Conservation (phyloP, 208 protist species). For the Leishmania aethiopica region DNA sequence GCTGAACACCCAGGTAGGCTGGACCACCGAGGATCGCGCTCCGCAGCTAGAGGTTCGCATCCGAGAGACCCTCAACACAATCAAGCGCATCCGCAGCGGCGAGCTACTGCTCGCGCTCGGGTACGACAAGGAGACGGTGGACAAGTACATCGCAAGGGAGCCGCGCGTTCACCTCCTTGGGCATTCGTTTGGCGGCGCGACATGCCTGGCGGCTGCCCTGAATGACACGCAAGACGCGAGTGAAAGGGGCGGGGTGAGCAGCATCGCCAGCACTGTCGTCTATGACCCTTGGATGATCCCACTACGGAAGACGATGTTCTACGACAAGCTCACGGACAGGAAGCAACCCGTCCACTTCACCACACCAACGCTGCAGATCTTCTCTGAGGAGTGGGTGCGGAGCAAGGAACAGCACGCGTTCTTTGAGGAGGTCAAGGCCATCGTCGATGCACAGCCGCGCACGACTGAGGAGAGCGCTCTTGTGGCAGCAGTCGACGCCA, state of each 20-base stretch:
- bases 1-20: constrained; percentile 37
- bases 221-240: constrained; percentile 28
- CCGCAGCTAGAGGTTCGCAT: constrained; percentile 62
- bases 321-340: constrained; percentile 31
- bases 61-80: constrained; percentile 42
- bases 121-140: constrained; percentile 34
- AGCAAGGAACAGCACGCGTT: constrained; percentile 45
- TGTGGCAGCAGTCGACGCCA: constrained; percentile 25
- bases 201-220: constrained; percentile 52
- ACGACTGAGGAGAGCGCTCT: constrained; percentile 24
- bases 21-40: constrained; percentile 47
- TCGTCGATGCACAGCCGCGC: constrained; percentile 36
- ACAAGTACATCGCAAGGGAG: constrained; percentile 24
- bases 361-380: constrained; percentile 63
- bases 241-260: constrained; percentile 9
- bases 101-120: constrained; percentile 46
- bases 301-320: constrained; percentile 50
- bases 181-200: constrained; percentile 87
- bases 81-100: constrained; percentile 35
- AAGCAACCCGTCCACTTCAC: constrained; percentile 33
- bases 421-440: constrained; percentile 30
- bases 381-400: constrained; percentile 63
- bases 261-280: constrained; percentile 34
- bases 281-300: constrained; percentile 79
- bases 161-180: constrained; percentile 53